phyloP scores from a whole-genome alignment of 2,329 filamentous ascomycete species.

The Penicillium polonicum region DNA sequence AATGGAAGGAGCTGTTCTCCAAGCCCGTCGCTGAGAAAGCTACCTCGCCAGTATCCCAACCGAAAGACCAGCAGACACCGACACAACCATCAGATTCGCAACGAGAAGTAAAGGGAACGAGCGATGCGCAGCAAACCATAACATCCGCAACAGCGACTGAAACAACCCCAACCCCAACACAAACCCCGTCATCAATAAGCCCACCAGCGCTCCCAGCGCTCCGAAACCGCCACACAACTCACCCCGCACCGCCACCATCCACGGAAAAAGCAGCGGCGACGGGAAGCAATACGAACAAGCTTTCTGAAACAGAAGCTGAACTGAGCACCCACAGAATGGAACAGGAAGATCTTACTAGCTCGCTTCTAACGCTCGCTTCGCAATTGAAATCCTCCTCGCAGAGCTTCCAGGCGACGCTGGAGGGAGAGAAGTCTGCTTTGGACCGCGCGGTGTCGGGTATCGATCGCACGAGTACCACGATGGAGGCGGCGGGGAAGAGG shows the following conservation, averaged over 20 bases:
- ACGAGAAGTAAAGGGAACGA: neutral
- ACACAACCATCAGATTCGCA: neutral
- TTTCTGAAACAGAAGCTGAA: constrained; percentile 62
- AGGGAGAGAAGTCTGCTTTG: constrained; percentile 71
- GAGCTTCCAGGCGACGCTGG: constrained; percentile 69
- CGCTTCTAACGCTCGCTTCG: constrained; percentile 75
- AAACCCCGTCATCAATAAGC: neutral
- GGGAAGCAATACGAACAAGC: constrained; percentile 16
- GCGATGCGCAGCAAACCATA: neutral
- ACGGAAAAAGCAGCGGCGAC: constrained; percentile 19
- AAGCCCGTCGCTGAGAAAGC: constrained; percentile 25
- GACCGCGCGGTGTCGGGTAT: constrained; percentile 70
- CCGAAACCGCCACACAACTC: constrained; percentile 24
- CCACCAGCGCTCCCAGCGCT: constrained; percentile 20
- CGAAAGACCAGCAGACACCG: neutral
- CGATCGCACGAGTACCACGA: constrained; percentile 70
- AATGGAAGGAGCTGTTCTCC: constrained; percentile 29
- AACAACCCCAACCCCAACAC: neutral
- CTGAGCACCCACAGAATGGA: constrained; percentile 75
- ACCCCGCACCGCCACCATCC: constrained; percentile 4
- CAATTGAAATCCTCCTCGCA: constrained; percentile 74
- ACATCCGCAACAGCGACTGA: constrained; percentile 12
- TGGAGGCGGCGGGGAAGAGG: constrained; percentile 71
- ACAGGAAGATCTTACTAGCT: constrained; percentile 78
- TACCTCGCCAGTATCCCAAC: neutral